Base-by-base conservation (phyloP, 2,329 filamentous ascomycete genomes). In the Aspergillus brunneoviolaceus region DNA sequence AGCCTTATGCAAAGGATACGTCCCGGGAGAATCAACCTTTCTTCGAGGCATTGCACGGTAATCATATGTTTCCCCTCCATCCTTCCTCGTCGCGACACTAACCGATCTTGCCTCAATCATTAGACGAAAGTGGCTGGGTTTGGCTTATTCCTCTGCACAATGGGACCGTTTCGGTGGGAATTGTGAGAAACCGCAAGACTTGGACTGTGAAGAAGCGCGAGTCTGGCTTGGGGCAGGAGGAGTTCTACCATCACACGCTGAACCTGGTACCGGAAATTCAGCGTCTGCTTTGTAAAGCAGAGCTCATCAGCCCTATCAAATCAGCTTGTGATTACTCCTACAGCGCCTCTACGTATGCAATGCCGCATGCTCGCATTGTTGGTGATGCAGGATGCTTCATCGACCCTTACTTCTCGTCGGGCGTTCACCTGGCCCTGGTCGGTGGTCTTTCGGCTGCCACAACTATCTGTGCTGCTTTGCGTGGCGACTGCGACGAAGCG, bases 131-230 rank as follows among this genome's bases (percentile, higher is more conserved):
- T 59, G 81, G 82, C n/a, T 84, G 81, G 82, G 67, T 60, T n/a
- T 84, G 81, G 81, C 71, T 72, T 55, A 83, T 84, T 54, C 81
- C 81, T 0, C 68, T 84, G 0, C 80, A 83, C 67, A 71, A 83
- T 62, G 78, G 75, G 12, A 81, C 55, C 19, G 19, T 19, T 9
- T 57, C 55, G 16, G 49, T 57, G 49, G 55, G 55, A 7, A 35
- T 57, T 2, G 49, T 52, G 9, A 57, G 51, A 47, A 47, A 52
- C 25, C 55, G 51, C 6, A 19, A 6, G 11, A 19, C 10, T 2
- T 12, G n/a, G 12, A 51, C 16, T 12, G 7, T 31, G 16, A 52
- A 51, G 12, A 47, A 51, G 31, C n/a, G 33, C 19, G 10, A 42
- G 11, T 23, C 19, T 5, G 31, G 39, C 62, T 1, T 58, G 42